Evolutionary conservation across 768 basidiomycete genomes (phyloP).

Genomic region (Leucosporidium creatinivorum): DNA sequence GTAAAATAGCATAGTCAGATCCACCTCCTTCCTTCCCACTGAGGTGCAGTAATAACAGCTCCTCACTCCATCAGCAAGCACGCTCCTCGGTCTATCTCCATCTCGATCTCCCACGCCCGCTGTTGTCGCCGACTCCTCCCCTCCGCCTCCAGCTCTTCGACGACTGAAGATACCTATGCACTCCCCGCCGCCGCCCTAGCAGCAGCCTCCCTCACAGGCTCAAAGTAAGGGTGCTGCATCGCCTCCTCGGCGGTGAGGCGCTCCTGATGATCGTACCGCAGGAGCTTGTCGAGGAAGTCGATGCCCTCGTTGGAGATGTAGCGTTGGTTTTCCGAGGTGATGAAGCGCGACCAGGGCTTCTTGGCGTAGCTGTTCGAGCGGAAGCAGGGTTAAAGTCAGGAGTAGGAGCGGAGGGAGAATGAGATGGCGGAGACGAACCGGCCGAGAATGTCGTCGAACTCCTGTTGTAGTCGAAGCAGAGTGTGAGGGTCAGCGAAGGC

Average conservation of each 20-base stretch:
- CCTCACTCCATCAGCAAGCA: no score
- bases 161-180: no score
- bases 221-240: constrained; percentile 53
- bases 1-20: no score
- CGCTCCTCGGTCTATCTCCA: no score
- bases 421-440: constrained; percentile 48
- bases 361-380: constrained; percentile 56
- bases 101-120: no score
- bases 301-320: constrained; percentile 96
- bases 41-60: no score
- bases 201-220: neutral
- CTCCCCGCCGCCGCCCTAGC: neutral
- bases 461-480: constrained; percentile 42
- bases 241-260: constrained; percentile 89
- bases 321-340: constrained; percentile 89
- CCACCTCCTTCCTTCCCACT: no score
- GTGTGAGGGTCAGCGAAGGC: neutral
- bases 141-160: no score
- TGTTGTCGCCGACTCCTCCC: no score
- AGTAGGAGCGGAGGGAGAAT: constrained; percentile 15
- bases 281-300: constrained; percentile 87
- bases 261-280: constrained; percentile 96
- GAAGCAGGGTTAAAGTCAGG: constrained; percentile 43
- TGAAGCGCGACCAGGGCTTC: constrained; percentile 91
- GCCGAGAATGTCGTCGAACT: constrained; percentile 87